Conservation (phyloP, 129 eudicot species). For the Helianthus tuberosus region DNA sequence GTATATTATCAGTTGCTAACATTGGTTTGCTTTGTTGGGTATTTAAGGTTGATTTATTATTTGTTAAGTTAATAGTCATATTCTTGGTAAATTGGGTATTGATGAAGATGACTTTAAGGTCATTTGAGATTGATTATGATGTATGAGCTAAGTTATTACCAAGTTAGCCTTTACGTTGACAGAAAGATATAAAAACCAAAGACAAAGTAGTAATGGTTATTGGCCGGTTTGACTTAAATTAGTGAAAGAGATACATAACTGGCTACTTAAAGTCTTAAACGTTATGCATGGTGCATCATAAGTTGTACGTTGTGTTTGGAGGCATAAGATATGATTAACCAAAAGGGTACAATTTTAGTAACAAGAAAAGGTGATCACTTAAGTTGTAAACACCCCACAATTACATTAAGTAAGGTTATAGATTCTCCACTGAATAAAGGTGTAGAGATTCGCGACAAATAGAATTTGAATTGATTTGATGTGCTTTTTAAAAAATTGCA, state of each 20-base stretch:
- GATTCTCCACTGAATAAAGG: conserved; percentile 15
- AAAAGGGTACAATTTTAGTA: conserved; percentile 23
- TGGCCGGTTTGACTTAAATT: neutral
- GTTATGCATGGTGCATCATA: neutral
- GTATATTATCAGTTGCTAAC: too few relatives aligned
- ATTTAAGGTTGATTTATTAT: too few relatives aligned
- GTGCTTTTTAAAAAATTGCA: neutral
- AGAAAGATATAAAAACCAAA: too few relatives aligned
- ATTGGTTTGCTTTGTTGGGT: too few relatives aligned
- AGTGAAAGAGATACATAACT: neutral
- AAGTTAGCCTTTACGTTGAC: neutral
- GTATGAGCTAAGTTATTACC: neutral
- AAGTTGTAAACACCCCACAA: conserved; percentile 12
- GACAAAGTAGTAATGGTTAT: too few relatives aligned
- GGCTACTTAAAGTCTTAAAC: neutral
- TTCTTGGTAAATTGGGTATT: too few relatives aligned
- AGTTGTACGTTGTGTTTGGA: conserved; percentile 6
- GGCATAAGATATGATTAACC: conserved; percentile 5
- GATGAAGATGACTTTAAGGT: too few relatives aligned
- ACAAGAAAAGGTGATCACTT: conserved; percentile 24
- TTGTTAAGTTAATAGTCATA: too few relatives aligned
- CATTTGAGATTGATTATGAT: too few relatives aligned
- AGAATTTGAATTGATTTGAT: conserved; percentile 19
- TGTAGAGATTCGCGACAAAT: conserved; percentile 3
- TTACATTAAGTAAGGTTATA: neutral